phyloP scores from a whole-genome alignment of 352 stramenopile species.

The Phytopythium chamaehyphon region DNA sequence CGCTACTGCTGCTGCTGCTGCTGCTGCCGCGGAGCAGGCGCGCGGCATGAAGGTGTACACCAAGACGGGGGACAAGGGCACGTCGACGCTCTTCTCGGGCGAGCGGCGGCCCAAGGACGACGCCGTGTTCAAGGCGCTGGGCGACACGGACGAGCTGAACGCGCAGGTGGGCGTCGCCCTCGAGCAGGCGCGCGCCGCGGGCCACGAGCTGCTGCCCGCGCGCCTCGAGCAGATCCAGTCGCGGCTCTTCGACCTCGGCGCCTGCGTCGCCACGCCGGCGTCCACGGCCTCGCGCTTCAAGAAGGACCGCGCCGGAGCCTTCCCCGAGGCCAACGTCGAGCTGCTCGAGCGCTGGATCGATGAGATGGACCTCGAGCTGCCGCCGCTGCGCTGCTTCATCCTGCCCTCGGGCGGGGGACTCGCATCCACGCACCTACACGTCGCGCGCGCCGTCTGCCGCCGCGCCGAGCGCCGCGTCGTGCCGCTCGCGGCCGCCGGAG shows the following conservation, averaged over 20 bases:
- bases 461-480: slow-evolving; percentile 84
- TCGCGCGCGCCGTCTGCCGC: slow-evolving; percentile 81
- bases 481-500: slow-evolving; percentile 54
- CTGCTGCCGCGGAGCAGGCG: neutral
- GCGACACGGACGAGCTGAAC: slow-evolving; percentile 91
- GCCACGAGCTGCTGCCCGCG: slow-evolving; percentile 43
- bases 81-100: slow-evolving; percentile 89
- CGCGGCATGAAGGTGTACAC: slow-evolving; percentile 90
- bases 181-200: slow-evolving; percentile 34
- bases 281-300: slow-evolving; percentile 57
- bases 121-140: slow-evolving; percentile 85
- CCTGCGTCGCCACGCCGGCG: slow-evolving; percentile 82
- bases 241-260: slow-evolving; percentile 88
- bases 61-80: slow-evolving; percentile 90
- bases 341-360: slow-evolving; percentile 86
- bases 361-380: slow-evolving; percentile 79
- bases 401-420: slow-evolving; percentile 73
- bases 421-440: slow-evolving; percentile 82
- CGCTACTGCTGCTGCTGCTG: neutral
- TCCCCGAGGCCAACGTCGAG: slow-evolving; percentile 61
- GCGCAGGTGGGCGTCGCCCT: slow-evolving; percentile 63
- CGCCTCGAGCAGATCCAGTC: slow-evolving; percentile 88
- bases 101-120: slow-evolving; percentile 86
- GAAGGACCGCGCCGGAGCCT: slow-evolving; percentile 53
- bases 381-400: slow-evolving; percentile 86